Conservation (phyloP, 108 stramenopile genomes). For the Conticribra guillardii region DNA sequence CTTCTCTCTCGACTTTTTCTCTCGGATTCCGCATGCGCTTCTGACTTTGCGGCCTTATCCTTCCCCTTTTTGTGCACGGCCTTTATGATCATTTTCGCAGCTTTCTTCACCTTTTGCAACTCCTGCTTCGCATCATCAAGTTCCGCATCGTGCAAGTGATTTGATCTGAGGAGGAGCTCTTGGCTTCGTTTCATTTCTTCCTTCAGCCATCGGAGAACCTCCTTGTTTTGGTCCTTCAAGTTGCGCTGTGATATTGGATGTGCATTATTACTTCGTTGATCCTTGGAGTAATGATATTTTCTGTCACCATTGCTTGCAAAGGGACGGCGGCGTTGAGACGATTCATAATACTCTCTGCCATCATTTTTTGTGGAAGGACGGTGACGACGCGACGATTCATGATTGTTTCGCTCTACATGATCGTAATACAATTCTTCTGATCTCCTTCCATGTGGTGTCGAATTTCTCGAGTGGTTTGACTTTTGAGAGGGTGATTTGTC, state of each 20-base stretch:
- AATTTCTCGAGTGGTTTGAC: no score
- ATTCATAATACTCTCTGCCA: no score
- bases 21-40: slow-evolving; percentile 38
- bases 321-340: no score
- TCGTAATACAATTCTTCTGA: no score
- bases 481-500: no score
- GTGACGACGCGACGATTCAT: no score
- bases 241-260: slow-evolving; percentile 20
- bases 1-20: slow-evolving; percentile 29
- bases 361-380: no score
- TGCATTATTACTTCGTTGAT: slow-evolving; percentile 8
- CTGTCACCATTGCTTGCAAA: no score
- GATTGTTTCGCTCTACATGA: no score
- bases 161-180: slow-evolving; percentile 36
- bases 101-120: slow-evolving; percentile 46
- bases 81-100: slow-evolving; percentile 44
- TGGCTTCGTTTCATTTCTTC: slow-evolving; percentile 54
- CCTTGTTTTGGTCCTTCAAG: slow-evolving; percentile 32
- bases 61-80: slow-evolving; percentile 49
- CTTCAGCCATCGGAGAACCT: slow-evolving; percentile 47
- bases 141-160: slow-evolving; percentile 41
- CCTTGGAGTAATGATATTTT: no score
- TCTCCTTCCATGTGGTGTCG: no score
- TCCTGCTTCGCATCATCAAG: slow-evolving; percentile 40
- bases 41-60: slow-evolving; percentile 43